Percentiles rank a stretch among this genome's conserved stretches.
phyloP scores from a whole-genome alignment of 257 asterid species.

The Solanum ahanhuiri region DNA sequence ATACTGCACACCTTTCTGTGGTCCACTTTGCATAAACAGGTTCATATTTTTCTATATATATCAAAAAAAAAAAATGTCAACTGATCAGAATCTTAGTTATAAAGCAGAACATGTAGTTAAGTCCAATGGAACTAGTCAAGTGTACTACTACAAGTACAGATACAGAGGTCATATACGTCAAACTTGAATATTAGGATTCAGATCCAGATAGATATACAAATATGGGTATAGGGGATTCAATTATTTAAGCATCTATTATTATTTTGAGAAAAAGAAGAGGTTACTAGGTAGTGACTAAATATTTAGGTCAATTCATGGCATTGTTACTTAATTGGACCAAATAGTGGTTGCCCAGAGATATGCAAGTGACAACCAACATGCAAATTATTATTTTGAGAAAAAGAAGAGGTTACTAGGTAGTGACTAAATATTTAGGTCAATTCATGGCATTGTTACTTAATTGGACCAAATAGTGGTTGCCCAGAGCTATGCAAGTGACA shows the following conservation, averaged over 20 bases:
- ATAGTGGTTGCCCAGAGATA: background rate
- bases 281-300: background rate
- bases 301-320: background rate
- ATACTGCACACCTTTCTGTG: conserved; percentile 98
- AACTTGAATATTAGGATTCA: background rate
- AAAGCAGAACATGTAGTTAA: conserved; percentile 2
- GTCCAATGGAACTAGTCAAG: background rate
- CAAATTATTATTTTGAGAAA: background rate
- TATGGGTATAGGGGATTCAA: background rate
- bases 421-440: background rate
- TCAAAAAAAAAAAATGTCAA: background rate
- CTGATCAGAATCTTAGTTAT: background rate
- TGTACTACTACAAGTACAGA: background rate
- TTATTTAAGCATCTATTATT: background rate
- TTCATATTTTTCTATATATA: conserved; percentile 69
- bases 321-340: background rate
- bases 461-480: background rate
- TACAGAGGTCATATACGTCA: background rate
- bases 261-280: background rate
- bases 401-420: background rate
- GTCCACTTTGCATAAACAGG: conserved; percentile 96
- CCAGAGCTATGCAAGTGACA: background rate
- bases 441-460: background rate
- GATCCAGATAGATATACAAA: background rate
- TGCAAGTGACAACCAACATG: background rate